Percentiles rank a stretch among this genome's conserved stretches.
Evolutionary conservation across 2,329 filamentous ascomycete species (phyloP).

Genomic region (Aspergillus luchuensis): DNA sequence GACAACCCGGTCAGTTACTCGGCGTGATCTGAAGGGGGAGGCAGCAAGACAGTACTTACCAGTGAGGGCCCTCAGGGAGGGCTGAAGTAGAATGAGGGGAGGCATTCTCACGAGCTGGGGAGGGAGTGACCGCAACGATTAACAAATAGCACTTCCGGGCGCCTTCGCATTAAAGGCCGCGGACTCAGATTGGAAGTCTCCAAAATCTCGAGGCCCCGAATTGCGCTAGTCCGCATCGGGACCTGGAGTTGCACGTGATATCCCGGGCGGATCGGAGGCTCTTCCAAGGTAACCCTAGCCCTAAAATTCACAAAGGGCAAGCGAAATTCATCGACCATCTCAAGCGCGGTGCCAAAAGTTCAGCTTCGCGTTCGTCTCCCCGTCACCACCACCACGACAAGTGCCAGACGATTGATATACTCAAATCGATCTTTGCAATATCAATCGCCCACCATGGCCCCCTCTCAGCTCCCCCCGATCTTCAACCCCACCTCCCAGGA

Average conservation of each 20-base stretch:
- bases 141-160: conserved; percentile 3
- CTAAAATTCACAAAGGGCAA: conserved; percentile 44
- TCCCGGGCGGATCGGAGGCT: conserved; percentile 10
- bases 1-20: conserved; percentile 3
- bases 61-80: conserved; percentile 61
- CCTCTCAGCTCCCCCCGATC: conserved; percentile 86
- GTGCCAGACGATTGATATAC: conserved; percentile 50
- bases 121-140: neutral
- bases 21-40: conserved; percentile 18
- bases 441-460: conserved; percentile 80
- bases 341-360: conserved; percentile 30
- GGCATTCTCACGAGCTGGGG: conserved; percentile 59
- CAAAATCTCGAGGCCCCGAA: conserved; percentile 36
- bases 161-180: conserved; percentile 3
- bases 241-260: conserved; percentile 19
- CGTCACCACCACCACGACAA: conserved; percentile 43
- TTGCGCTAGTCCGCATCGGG: conserved; percentile 29
- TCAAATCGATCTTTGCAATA: conserved; percentile 41
- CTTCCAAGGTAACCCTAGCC: conserved; percentile 35
- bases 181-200: conserved; percentile 14
- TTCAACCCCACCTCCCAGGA: conserved; percentile 98
- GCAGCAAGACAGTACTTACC: conserved; percentile 51
- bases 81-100: conserved; percentile 64
- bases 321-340: conserved; percentile 38
- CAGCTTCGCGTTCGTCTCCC: conserved; percentile 34